Conservation (phyloP, 2,329 filamentous ascomycete genomes). For the Claviceps maximensis region DNA sequence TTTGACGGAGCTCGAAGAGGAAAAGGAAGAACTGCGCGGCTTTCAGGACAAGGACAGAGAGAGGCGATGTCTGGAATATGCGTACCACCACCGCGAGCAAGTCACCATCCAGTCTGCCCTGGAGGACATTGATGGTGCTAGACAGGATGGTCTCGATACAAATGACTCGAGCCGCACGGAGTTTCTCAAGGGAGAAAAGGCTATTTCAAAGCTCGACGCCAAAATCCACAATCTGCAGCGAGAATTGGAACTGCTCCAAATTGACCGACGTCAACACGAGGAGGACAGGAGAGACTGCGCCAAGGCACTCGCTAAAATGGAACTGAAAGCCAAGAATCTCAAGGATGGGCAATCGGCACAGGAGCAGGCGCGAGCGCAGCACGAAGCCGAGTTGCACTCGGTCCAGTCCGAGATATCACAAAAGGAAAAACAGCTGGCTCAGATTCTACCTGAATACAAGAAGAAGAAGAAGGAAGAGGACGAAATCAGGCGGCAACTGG, state of each 20-base stretch:
- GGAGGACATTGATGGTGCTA: slow-evolving; percentile 68
- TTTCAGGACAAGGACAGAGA: slow-evolving; percentile 95
- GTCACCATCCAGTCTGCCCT: slow-evolving; percentile 63
- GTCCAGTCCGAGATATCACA: slow-evolving; percentile 61
- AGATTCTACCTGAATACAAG: slow-evolving; percentile 66
- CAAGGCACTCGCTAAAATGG: slow-evolving; percentile 68
- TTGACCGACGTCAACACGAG: slow-evolving; percentile 79
- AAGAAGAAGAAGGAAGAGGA: slow-evolving; percentile 60
- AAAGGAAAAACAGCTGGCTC: slow-evolving; percentile 63
- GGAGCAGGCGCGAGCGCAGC: slow-evolving; percentile 57
- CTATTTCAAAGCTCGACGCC: slow-evolving; percentile 61
- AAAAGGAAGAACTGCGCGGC: slow-evolving; percentile 87
- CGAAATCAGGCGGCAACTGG: slow-evolving; percentile 56
- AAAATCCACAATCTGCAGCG: slow-evolving; percentile 71
- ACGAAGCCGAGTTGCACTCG: slow-evolving; percentile 56
- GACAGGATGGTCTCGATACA: slow-evolving; percentile 71
- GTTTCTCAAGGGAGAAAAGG: slow-evolving; percentile 66
- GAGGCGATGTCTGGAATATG: slow-evolving; percentile 83
- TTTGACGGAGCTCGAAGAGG: slow-evolving; percentile 79
- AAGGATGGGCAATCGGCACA: slow-evolving; percentile 70
- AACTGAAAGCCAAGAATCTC: slow-evolving; percentile 71
- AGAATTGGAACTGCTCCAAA: slow-evolving; percentile 68
- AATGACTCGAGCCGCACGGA: slow-evolving; percentile 68
- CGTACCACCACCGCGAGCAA: slow-evolving; percentile 84
- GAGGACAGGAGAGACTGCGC: slow-evolving; percentile 77